Evolutionary conservation across 2,329 filamentous ascomycete species (phyloP), one percentile per base, ranked within the genome.

Genomic region (Alternaria arborescens): DNA sequence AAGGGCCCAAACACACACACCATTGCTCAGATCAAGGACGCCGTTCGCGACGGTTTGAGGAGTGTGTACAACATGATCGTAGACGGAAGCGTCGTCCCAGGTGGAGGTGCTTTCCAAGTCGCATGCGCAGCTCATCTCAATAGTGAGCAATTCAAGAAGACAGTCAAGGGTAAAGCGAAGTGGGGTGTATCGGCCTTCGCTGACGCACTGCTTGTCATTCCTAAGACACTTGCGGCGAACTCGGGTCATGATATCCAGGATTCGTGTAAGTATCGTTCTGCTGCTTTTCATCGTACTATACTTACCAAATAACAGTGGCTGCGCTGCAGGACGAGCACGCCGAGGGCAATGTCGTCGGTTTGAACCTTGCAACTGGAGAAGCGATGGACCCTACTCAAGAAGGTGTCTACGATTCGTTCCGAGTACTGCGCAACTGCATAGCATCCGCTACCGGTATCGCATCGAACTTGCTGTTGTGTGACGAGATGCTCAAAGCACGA

Each of bases 41-140:
- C 95, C 3, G 95, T 98, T 44, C 89, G 95, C 55, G 95, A 99
- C 77, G 95, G 95, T 64, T 86, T 99, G 69, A 89, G 95, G 76
- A 97, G 93, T 78, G 95, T 98, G 51, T 98, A 97, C 87, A 99
- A 99, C 85, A 97, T 97, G 86, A 98, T 99, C 78, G 94, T 98
- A n/a, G 95, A 99, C 79, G 89, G 90, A 81, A 94, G 91, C 70
- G 95, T 99, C 20, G 93, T 99, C 26, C 95, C 95, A 1, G 95
- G 95, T 60, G 95, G 89, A 59, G 95, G 95, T 72, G 92, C 95
- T 51, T 99, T 97, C 88, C 95, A 99, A 81, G 89, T 99, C 46
- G 94, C 95, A 32, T 97, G 92, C 71, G 93, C 94, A 24, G 86
- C 89, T 47, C 93, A 97, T 80, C 85, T 99, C 64, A 91, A 91